These are phyloP conservation scores for Curvularia sp. DNA, from an alignment of 2,329 filamentous ascomycete genomes.

Conservation along the genomic window DNA sequence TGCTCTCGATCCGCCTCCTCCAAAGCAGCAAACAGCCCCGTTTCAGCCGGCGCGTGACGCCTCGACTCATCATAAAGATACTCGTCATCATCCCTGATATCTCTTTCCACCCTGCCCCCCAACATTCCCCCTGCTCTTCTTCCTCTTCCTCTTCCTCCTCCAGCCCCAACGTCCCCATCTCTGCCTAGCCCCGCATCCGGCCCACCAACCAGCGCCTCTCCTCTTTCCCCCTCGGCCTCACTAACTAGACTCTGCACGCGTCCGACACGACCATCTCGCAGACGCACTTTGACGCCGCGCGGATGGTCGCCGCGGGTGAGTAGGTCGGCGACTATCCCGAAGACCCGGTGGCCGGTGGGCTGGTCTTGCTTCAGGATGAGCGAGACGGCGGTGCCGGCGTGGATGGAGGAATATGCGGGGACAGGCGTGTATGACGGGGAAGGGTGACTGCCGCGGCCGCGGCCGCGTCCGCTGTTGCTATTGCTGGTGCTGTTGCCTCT, in stretches of 20 bases:
- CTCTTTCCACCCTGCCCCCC: constrained; percentile 33
- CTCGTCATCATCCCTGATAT: constrained; percentile 41
- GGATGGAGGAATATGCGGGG: constrained; percentile 49
- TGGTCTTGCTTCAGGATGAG: constrained; percentile 81
- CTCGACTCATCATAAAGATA: constrained; percentile 41
- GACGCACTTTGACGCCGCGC: constrained; percentile 78
- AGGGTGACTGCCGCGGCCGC: neutral
- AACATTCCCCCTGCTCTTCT: constrained; percentile 20
- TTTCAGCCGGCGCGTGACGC: constrained; percentile 10
- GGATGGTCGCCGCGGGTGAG: constrained; percentile 78
- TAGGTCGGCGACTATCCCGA: constrained; percentile 70
- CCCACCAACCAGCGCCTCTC: constrained; percentile 39
- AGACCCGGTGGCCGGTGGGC: constrained; percentile 73
- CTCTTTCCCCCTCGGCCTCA: constrained; percentile 29
- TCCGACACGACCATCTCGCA: constrained; percentile 74
- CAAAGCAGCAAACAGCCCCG: constrained; percentile 33
- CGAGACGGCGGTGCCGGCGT: constrained; percentile 69
- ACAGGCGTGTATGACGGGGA: constrained; percentile 11
- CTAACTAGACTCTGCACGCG: constrained; percentile 70
- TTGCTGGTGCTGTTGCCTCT: neutral
- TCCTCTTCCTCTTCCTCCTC: constrained; percentile 5
- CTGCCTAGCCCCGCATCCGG: constrained; percentile 34
- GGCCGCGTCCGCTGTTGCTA: too few species aligned
- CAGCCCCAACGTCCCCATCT: constrained; percentile 31
- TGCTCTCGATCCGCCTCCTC: constrained; percentile 38